Conservation (phyloP, 768 basidiomycete genomes). For the Lentinula edodes region DNA sequence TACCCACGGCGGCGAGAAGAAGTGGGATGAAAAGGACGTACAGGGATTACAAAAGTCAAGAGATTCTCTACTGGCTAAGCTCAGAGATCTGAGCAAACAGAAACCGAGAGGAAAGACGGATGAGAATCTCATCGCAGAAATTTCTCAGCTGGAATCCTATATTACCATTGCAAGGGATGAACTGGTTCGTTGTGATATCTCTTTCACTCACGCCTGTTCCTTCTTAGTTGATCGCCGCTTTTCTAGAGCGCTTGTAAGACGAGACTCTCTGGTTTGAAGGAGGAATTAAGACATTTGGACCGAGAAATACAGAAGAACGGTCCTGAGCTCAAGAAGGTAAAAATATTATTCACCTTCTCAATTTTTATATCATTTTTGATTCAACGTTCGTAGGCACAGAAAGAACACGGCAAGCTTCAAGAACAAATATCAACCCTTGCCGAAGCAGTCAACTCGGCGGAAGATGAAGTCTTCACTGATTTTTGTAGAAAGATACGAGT, state of each 20-base stretch:
- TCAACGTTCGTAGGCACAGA: constrained; percentile 39
- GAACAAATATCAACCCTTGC: constrained; percentile 51
- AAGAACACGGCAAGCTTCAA: constrained; percentile 45
- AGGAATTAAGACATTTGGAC: constrained; percentile 79
- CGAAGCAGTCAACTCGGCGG: constrained; percentile 63
- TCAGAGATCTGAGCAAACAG: constrained; percentile 79
- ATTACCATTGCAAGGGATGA: constrained; percentile 77
- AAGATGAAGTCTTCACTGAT: constrained; percentile 67
- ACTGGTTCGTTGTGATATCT: constrained; percentile 43
- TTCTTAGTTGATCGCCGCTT: not conserved
- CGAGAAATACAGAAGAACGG: constrained; percentile 59
- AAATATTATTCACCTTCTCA: not conserved
- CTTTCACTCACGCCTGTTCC: not conserved
- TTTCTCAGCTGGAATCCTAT: constrained; percentile 76
- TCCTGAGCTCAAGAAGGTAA: constrained; percentile 71
- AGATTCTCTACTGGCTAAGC: constrained; percentile 65
- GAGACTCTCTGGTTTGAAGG: constrained; percentile 71
- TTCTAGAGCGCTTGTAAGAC: constrained; percentile 68
- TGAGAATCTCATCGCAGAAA: constrained; percentile 70
- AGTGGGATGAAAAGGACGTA: constrained; percentile 94
- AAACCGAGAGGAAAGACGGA: constrained; percentile 83
- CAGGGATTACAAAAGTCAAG: constrained; percentile 69
- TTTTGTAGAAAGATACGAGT: constrained; percentile 84
- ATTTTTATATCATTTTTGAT: not conserved
- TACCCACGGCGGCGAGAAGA: constrained; percentile 67